Evolutionary conservation across 805 yeast species (phyloP).

Genomic region (Monosporozyma yasuniensis): DNA sequence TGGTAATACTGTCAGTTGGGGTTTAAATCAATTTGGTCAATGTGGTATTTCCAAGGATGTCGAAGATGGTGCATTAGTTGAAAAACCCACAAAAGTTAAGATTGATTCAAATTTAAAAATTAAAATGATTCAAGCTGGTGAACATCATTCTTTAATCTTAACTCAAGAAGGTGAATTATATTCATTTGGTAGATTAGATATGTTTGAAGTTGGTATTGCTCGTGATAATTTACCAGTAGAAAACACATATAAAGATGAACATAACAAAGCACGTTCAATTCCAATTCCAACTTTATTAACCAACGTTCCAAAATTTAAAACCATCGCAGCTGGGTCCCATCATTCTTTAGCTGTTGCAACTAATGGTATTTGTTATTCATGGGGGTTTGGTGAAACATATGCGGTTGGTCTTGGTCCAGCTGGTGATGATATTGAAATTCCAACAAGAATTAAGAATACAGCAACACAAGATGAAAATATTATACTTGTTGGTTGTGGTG

Average conservation of each 20-base stretch:
- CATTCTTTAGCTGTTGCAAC: slow-evolving; percentile 80
- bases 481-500: slow-evolving; percentile 79
- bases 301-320: slow-evolving; percentile 47
- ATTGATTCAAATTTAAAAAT: slow-evolving; percentile 42
- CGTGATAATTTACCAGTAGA: slow-evolving; percentile 52
- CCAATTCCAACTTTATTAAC: slow-evolving; percentile 72
- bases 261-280: slow-evolving; percentile 72
- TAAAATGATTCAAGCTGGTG: slow-evolving; percentile 75
- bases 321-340: slow-evolving; percentile 79
- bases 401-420: slow-evolving; percentile 90
- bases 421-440: slow-evolving; percentile 78
- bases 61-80: slow-evolving; percentile 77
- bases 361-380: slow-evolving; percentile 80
- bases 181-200: slow-evolving; percentile 86
- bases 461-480: slow-evolving; percentile 81
- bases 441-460: slow-evolving; percentile 86
- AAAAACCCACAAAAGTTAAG: slow-evolving; percentile 67
- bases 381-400: slow-evolving; percentile 98
- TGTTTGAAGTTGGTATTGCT: slow-evolving; percentile 84
- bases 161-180: slow-evolving; percentile 64
- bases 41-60: slow-evolving; percentile 74
- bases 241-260: slow-evolving; percentile 62
- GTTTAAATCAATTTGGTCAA: slow-evolving; percentile 93
- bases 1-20: slow-evolving; percentile 80
- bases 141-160: slow-evolving; percentile 82